These are phyloP conservation scores for Petunia secreta DNA, from an alignment of 257 asterid genomes.

Conservation along the genomic window DNA sequence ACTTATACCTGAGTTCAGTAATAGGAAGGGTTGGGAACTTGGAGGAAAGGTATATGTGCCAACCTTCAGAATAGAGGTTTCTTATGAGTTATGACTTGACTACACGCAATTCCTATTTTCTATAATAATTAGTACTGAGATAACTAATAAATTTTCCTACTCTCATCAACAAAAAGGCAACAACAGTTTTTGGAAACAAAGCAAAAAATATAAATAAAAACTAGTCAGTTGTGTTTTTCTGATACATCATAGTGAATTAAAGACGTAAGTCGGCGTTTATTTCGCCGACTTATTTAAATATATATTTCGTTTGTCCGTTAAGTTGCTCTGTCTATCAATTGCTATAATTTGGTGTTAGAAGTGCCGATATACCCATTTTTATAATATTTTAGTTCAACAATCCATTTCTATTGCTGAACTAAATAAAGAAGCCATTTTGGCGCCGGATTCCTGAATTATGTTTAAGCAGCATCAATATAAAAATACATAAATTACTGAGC, in stretches of 20 bases:
- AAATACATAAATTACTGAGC: neutral
- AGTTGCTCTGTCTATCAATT: too few species aligned
- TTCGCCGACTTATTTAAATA: too few species aligned
- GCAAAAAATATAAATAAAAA: neutral
- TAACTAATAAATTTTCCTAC: neutral
- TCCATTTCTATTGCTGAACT: too few species aligned
- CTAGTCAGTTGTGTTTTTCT: neutral
- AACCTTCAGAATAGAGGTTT: too few species aligned
- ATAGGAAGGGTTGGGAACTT: neutral
- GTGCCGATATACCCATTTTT: too few species aligned
- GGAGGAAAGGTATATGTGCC: neutral
- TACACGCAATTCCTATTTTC: neutral
- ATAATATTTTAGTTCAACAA: too few species aligned
- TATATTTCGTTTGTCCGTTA: too few species aligned
- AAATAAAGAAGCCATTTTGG: too few species aligned
- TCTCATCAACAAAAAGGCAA: conserved; percentile 9
- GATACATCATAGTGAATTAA: neutral
- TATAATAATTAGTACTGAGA: neutral
- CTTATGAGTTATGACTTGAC: neutral
- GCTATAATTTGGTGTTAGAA: too few species aligned
- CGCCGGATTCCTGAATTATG: too few species aligned
- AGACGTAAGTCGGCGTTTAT: too few species aligned
- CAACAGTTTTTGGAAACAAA: neutral
- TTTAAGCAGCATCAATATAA: conserved; percentile 8
- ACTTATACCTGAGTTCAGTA: neutral